A percentile compares a stretch with the other conserved stretches of the same genome.
Evolutionary conservation across 768 basidiomycete species (phyloP).

Genomic region (Chalciporus chontae): DNA sequence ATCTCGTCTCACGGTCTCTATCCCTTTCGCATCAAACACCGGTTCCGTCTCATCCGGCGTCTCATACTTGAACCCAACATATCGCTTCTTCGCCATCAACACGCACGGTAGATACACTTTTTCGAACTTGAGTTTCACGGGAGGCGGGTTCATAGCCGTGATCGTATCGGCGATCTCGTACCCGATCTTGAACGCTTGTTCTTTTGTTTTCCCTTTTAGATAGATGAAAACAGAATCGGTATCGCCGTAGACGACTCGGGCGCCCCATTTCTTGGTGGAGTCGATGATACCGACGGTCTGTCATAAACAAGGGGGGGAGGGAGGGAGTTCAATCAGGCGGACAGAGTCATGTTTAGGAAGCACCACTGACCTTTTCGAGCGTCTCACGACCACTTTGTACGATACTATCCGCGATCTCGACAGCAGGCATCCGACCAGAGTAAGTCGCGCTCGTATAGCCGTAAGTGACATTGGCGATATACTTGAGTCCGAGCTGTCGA

Average conservation of each 20-base stretch:
- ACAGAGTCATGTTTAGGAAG: neutral
- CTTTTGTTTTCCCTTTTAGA: constrained; percentile 86
- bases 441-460: constrained; percentile 94
- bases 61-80: constrained; percentile 97
- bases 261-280: constrained; percentile 78
- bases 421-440: constrained; percentile 97
- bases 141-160: constrained; percentile 82
- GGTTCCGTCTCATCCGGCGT: constrained; percentile 73
- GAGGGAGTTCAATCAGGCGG: neutral
- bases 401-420: constrained; percentile 97
- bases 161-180: constrained; percentile 88
- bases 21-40: constrained; percentile 93
- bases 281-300: constrained; percentile 85
- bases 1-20: constrained; percentile 93
- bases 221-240: constrained; percentile 95
- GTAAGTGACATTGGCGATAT: constrained; percentile 92
- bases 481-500: constrained; percentile 90
- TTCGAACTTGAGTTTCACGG: constrained; percentile 96
- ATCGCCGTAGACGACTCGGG: constrained; percentile 93
- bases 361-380: constrained; percentile 71
- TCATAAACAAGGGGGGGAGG: neutral
- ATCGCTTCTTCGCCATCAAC: constrained; percentile 97
- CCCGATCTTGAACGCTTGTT: constrained; percentile 91
- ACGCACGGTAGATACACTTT: constrained; percentile 97
- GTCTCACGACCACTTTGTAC: constrained; percentile 96